A percentile compares a stretch with the other conserved stretches of the same genome.
Evolutionary conservation across 306 rosid genomes (phyloP).

Genomic region (Carpinus viminea): DNA sequence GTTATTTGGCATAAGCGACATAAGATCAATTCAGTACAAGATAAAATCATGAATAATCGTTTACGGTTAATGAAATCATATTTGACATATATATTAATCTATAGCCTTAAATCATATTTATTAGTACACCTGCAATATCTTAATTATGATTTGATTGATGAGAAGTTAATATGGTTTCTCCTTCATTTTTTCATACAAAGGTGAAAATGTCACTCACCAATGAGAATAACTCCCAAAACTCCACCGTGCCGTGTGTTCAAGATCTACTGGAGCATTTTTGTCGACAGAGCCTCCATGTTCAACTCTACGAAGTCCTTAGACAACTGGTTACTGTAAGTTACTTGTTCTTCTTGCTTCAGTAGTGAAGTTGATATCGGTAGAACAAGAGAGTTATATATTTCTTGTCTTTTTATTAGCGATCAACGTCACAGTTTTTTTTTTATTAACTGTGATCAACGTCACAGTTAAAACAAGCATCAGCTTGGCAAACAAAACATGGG

Average conservation of each 20-base stretch:
- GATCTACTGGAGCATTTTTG: neutral
- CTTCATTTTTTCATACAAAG: neutral
- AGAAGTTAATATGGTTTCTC: too few relatives aligned
- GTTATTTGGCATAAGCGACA: too few relatives aligned
- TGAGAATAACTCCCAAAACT: neutral
- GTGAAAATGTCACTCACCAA: neutral
- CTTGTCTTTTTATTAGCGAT: too few relatives aligned
- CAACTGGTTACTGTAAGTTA: neutral
- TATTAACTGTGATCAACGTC: too few relatives aligned
- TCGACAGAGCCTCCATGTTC: neutral
- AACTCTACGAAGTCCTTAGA: neutral
- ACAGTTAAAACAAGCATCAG: neutral
- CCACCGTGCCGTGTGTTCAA: neutral
- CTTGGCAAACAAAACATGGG: neutral
- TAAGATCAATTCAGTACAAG: too few relatives aligned
- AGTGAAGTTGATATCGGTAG: neutral
- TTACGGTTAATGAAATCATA: too few relatives aligned
- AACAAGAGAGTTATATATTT: neutral
- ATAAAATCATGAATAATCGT: too few relatives aligned
- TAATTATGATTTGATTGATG: too few relatives aligned
- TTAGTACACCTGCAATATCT: too few relatives aligned
- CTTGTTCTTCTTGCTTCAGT: neutral
- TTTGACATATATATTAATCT: too few relatives aligned
- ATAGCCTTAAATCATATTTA: too few relatives aligned
- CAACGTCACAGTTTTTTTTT: neutral